Evolutionary conservation across 345 rosid species (phyloP).

Genomic region (Boechera stricta): DNA sequence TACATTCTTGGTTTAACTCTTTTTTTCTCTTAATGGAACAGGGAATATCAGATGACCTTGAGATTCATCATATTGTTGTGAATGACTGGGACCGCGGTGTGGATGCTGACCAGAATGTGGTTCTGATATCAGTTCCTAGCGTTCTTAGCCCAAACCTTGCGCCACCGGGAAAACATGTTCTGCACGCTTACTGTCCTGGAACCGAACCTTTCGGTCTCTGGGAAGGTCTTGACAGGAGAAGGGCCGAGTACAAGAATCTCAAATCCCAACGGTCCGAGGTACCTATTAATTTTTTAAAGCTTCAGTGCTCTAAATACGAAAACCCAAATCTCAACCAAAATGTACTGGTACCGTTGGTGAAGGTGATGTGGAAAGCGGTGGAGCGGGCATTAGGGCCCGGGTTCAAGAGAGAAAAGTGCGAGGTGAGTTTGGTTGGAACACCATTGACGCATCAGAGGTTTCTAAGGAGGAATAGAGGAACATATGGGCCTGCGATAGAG

Average conservation of each 20-base stretch:
- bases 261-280: slow-evolving; percentile 92
- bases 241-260: slow-evolving; percentile 73
- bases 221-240: slow-evolving; percentile 83
- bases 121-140: slow-evolving; percentile 82
- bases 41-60: slow-evolving; percentile 75
- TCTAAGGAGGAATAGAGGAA: slow-evolving; percentile 81
- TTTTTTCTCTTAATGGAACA: slow-evolving; percentile 38
- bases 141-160: slow-evolving; percentile 82
- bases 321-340: slow-evolving; percentile 2
- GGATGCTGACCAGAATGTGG: slow-evolving; percentile 92
- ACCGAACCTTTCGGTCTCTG: slow-evolving; percentile 82
- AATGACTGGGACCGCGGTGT: slow-evolving; percentile 91
- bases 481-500: slow-evolving; percentile 85
- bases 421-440: slow-evolving; percentile 84
- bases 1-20: background rate
- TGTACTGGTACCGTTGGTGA: slow-evolving; percentile 6
- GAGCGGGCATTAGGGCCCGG: slow-evolving; percentile 82
- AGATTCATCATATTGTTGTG: slow-evolving; percentile 92
- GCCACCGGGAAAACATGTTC: slow-evolving; percentile 81
- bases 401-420: slow-evolving; percentile 76
- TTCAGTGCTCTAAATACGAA: background rate
- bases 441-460: slow-evolving; percentile 85
- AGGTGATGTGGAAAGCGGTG: slow-evolving; percentile 94
- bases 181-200: slow-evolving; percentile 89
- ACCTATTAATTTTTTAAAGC: slow-evolving; percentile 15